Conservation (phyloP, 2,329 filamentous ascomycete genomes). For the Apiospora saccharicola region DNA sequence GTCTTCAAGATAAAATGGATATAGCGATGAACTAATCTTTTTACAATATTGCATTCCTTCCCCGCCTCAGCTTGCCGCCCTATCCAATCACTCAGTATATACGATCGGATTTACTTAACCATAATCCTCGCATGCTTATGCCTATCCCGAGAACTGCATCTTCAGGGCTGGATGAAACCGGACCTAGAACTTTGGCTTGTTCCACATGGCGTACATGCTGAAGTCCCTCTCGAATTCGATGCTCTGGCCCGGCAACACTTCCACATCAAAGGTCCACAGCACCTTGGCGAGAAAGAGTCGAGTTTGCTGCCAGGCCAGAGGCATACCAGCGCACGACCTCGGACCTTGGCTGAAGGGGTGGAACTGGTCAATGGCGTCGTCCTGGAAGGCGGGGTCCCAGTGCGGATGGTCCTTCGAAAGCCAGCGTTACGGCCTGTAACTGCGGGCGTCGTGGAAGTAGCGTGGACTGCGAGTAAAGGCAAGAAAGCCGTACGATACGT, state of each 20-base stretch:
- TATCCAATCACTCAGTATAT: no score
- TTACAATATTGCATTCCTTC: no score
- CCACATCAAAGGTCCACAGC: conserved; percentile 34
- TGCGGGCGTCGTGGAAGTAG: conserved; percentile 28
- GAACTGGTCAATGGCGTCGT: conserved; percentile 28
- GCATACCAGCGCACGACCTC: conserved; percentile 30
- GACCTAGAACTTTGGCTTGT: conserved; percentile 31
- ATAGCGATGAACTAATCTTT: no score
- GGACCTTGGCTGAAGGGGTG: conserved; percentile 30
- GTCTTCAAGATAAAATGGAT: no score
- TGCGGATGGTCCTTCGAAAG: conserved; percentile 28
- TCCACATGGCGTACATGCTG: conserved; percentile 28
- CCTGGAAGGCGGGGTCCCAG: conserved; percentile 27
- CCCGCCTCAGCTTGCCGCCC: no score
- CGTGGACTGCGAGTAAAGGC: not conserved
- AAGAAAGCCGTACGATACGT: not conserved
- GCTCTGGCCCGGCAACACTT: conserved; percentile 24
- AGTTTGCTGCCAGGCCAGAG: conserved; percentile 33
- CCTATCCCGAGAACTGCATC: not conserved
- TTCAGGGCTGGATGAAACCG: conserved; percentile 21
- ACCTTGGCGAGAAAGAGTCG: conserved; percentile 34
- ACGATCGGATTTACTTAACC: no score
- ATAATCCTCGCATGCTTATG: no score
- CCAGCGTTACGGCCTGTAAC: conserved; percentile 31
- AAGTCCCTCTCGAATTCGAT: conserved; percentile 32